phyloP scores from a whole-genome alignment of 2,329 filamentous ascomycete species.

The Epichloe typhina region DNA sequence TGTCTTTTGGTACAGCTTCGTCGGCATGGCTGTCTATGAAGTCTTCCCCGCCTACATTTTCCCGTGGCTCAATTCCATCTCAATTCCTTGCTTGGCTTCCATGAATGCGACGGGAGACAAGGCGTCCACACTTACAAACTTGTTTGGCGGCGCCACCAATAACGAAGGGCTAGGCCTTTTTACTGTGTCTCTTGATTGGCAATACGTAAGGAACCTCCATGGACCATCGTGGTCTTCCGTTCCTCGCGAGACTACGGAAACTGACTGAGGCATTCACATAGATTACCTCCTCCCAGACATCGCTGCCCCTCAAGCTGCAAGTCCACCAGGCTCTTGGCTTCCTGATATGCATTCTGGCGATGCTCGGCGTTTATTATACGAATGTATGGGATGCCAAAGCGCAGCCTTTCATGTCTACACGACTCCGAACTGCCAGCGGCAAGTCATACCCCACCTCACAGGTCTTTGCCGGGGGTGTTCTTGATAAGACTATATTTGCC shows the following conservation, averaged over 20 bases:
- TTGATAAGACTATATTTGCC: conserved; percentile 27
- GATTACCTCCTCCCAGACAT: conserved; percentile 8
- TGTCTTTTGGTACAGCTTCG: conserved; percentile 38
- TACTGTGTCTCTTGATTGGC: conserved; percentile 31
- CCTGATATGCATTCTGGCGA: conserved; percentile 20
- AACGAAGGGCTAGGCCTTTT: conserved; percentile 25
- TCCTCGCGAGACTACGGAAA: neutral
- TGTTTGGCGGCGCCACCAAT: conserved; percentile 27
- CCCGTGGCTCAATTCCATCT: conserved; percentile 41
- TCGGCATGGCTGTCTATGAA: conserved; percentile 35
- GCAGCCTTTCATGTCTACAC: conserved; percentile 20
- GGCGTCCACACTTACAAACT: neutral
- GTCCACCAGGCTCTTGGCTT: conserved; percentile 25
- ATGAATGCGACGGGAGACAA: conserved; percentile 18
- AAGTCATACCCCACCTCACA: conserved; percentile 24
- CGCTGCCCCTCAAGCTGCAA: conserved; percentile 23
- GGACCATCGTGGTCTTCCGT: neutral
- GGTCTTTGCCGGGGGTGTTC: conserved; percentile 26
- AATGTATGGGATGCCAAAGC: conserved; percentile 24
- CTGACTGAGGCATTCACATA: neutral
- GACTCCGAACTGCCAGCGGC: conserved; percentile 27
- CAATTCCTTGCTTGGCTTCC: conserved; percentile 38
- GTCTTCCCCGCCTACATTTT: conserved; percentile 42
- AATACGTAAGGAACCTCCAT: conserved; percentile 17
- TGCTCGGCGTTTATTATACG: conserved; percentile 26